phyloP scores from a whole-genome alignment of 306 rosid species.

The Quercus berberidifolia region DNA sequence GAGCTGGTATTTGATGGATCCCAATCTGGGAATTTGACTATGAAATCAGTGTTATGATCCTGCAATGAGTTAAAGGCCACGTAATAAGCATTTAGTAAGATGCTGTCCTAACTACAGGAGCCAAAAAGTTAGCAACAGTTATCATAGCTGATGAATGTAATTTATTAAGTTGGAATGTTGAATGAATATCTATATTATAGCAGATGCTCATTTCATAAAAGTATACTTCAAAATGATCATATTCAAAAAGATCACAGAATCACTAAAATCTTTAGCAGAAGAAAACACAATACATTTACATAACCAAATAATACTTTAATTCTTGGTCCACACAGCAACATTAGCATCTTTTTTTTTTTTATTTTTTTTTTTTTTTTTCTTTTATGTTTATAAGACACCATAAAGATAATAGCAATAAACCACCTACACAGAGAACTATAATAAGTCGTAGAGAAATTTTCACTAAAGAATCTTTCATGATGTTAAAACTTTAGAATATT shows the following conservation, averaged over 20 bases:
- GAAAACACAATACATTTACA: too few relatives aligned
- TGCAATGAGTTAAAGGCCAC: constrained; percentile 27
- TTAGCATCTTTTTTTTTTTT: too few relatives aligned
- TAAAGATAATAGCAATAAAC: background rate
- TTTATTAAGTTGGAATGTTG: background rate
- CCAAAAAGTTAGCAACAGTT: background rate
- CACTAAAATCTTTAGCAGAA: too few relatives aligned
- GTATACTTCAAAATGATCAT: too few relatives aligned
- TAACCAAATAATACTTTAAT: too few relatives aligned
- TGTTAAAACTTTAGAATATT: background rate
- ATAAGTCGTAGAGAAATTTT: background rate
- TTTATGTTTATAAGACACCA: too few relatives aligned
- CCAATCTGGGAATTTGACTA: constrained; percentile 87
- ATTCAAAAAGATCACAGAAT: too few relatives aligned
- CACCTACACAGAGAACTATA: background rate
- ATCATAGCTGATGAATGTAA: background rate
- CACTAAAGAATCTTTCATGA: background rate
- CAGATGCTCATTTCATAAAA: too few relatives aligned
- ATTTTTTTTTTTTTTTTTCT: too few relatives aligned
- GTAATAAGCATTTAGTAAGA: constrained; percentile 14
- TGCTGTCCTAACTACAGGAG: background rate
- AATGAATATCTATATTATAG: too few relatives aligned
- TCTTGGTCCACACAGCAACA: too few relatives aligned
- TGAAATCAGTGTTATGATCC: constrained; percentile 89
- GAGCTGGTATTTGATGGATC: constrained; percentile 48